phyloP scores from a whole-genome alignment of 2,329 filamentous ascomycete species.

The Volutella citrinella region DNA sequence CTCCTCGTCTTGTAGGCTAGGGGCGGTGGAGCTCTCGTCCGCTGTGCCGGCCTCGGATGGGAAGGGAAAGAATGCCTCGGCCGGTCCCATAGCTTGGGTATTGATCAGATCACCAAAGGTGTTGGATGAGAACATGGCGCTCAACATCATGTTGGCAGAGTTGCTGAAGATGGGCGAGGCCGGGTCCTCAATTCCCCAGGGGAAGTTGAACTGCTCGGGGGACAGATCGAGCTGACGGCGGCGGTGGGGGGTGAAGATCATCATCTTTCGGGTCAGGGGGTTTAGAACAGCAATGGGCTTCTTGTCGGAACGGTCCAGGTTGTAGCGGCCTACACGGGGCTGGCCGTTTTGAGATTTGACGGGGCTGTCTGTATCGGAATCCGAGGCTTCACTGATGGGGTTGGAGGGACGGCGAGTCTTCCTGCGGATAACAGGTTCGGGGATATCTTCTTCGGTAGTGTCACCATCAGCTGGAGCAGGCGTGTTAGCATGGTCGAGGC shows the following conservation, averaged over 20 bases:
- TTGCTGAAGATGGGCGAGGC: constrained; percentile 61
- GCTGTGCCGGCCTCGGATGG: constrained; percentile 56
- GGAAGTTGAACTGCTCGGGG: constrained; percentile 52
- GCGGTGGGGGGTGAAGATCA: constrained; percentile 58
- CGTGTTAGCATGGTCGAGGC: constrained; percentile 35
- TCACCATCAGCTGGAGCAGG: constrained; percentile 52
- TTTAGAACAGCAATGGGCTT: constrained; percentile 60
- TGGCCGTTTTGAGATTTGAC: constrained; percentile 47
- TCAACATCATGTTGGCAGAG: constrained; percentile 75
- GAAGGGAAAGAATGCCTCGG: constrained; percentile 74
- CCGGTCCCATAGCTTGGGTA: constrained; percentile 67
- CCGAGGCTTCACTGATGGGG: constrained; percentile 40
- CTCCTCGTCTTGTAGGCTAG: constrained; percentile 45
- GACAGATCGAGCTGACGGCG: constrained; percentile 50
- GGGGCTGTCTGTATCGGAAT: constrained; percentile 48
- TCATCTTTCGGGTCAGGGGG: constrained; percentile 57
- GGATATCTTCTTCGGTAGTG: constrained; percentile 59
- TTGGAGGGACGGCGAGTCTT: constrained; percentile 43
- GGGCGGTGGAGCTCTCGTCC: constrained; percentile 43
- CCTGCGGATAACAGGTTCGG: constrained; percentile 46
- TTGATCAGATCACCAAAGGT: constrained; percentile 56
- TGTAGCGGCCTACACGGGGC: constrained; percentile 53
- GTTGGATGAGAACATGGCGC: constrained; percentile 61
- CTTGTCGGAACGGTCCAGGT: constrained; percentile 50
- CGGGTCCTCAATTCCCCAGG: constrained; percentile 41